Conservation (phyloP, 192 early-diverging fungal genomes). For the Haplosporangium gracile region DNA sequence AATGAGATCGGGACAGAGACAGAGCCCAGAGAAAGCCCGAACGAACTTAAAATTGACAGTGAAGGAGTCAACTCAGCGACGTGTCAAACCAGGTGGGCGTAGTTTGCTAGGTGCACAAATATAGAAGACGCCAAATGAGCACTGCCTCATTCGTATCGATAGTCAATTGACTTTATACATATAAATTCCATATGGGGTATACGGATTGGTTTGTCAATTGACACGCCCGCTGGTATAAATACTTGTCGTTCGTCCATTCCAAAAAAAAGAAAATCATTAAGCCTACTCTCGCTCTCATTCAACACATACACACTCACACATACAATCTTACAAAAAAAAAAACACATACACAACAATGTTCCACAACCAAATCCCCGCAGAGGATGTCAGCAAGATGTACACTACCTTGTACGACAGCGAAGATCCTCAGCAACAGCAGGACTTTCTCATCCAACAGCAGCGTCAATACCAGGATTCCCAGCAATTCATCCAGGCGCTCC, state of each 20-base stretch:
- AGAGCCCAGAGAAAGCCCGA: no score
- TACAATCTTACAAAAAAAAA: neutral
- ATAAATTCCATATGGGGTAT: neutral
- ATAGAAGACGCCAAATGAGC: neutral
- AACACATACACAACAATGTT: neutral
- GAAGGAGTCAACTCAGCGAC: no score
- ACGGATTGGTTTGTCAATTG: neutral
- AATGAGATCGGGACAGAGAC: no score
- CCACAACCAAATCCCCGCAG: conserved; percentile 4
- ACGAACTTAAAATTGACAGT: no score
- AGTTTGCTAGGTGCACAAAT: no score
- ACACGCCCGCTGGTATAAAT: neutral
- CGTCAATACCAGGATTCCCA: neutral
- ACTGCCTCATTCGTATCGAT: neutral
- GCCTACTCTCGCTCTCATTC: neutral
- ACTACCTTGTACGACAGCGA: conserved; percentile 39
- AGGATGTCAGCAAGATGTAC: conserved; percentile 38
- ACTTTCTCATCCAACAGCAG: conserved; percentile 15
- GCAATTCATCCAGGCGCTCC: neutral
- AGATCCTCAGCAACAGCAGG: conserved; percentile 18
- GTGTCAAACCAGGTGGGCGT: no score
- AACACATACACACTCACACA: neutral
- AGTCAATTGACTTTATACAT: neutral
- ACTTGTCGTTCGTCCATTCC: neutral
- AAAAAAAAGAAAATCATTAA: neutral